These are phyloP conservation scores for Lodderomyces metapsilosis DNA, from an alignment of 1,139 yeast species.

Conservation along the genomic window DNA sequence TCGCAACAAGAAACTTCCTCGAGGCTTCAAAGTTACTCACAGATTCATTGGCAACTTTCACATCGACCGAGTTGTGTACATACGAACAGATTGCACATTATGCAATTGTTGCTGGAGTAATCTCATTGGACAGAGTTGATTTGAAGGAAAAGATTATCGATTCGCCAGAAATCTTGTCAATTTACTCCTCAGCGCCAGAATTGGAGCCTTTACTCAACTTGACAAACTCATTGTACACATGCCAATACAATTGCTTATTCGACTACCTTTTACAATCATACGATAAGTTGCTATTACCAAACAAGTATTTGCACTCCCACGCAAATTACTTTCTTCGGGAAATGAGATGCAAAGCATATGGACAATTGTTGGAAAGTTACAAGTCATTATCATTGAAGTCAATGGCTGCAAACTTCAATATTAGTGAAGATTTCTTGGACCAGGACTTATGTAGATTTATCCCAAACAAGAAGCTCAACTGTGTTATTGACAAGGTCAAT, in stretches of 20 bases:
- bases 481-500: conserved; percentile 93
- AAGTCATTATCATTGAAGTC: conserved; percentile 84
- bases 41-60: conserved; percentile 92
- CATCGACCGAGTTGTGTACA: conserved; percentile 88
- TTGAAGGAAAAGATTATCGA: conserved; percentile 83
- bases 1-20: conserved; percentile 82
- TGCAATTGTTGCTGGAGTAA: conserved; percentile 83
- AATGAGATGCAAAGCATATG: conserved; percentile 92
- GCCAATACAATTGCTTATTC: conserved; percentile 83
- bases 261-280: conserved; percentile 75
- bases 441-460: conserved; percentile 85
- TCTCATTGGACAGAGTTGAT: conserved; percentile 80
- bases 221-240: conserved; percentile 84
- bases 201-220: conserved; percentile 81
- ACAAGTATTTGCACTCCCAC: conserved; percentile 77
- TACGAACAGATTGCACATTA: conserved; percentile 90
- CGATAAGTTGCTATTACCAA: conserved; percentile 67
- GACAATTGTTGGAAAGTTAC: conserved; percentile 91
- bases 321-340: conserved; percentile 85
- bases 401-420: conserved; percentile 94
- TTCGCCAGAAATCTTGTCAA: conserved; percentile 87
- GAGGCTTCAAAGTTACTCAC: conserved; percentile 82
- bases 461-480: conserved; percentile 89
- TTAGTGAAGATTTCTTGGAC: conserved; percentile 77
- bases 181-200: conserved; percentile 68